Evolutionary conservation across 495 filamentous ascomycete species (phyloP), one percentile per base, ranked within the genome.

Genomic region (Jackrogersella multiformis): DNA sequence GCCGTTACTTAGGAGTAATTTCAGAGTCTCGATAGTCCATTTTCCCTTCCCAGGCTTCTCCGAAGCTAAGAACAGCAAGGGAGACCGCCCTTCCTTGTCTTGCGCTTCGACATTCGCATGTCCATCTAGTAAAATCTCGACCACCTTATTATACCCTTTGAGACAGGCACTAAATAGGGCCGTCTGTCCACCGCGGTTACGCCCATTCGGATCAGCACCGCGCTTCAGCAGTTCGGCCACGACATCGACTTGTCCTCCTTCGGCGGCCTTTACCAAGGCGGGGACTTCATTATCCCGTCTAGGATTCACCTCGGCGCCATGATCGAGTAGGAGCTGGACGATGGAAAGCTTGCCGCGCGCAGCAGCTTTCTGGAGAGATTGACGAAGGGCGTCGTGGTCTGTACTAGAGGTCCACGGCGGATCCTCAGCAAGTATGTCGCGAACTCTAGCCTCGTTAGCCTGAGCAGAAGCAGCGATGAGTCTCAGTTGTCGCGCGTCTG

Each of bases 141-240:
- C 63, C 0, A 85, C 69, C 60, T 85, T 78, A 44, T 78, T 80
- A 64, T 85, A 79, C 16, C 84, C 86, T 66, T 80, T 81, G 78
- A 82, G 81, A 16, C 85, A 84, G n/a, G 87, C 86, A 2, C 79
- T 82, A 80, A 88, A 88, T 35, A 90, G 66, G 32, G 81, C 83
- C 30, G 85, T 87, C 62, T 77, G 74, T 9, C 66, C 64, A 35
- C 61, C 65, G 8, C 70, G 71, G 51, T 68, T 72, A 12, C 71
- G 70, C 41, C 61, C 73, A 59, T 74, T 70, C 23, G 66, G 66
- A n/a, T 75, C 71, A 34, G 74, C 74, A 18, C 60, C 39, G 24
- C 64, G 69, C 21, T 61, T 61, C 24, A 77, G 56, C 42, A 77
- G 45, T 23, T 73, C 74, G 12, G 53, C 34, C 8, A 75, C 71